These are phyloP conservation scores for Flammula alnicola DNA, from an alignment of 1,284 basidiomycete genomes.

Conservation along the genomic window DNA sequence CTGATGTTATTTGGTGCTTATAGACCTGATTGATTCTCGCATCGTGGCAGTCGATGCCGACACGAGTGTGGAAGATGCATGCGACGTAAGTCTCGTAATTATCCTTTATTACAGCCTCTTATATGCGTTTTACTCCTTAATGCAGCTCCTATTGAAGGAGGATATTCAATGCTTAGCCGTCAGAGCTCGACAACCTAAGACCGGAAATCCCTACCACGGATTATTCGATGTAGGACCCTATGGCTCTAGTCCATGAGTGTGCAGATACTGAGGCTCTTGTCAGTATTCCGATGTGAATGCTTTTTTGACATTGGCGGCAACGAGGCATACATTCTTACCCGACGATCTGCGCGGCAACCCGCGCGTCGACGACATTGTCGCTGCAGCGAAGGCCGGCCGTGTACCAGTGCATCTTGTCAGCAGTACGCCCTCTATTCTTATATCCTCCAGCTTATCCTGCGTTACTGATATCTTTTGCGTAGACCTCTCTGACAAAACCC, in stretches of 20 bases:
- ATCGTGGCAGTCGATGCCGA: slow-evolving; percentile 68
- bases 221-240: slow-evolving; percentile 72
- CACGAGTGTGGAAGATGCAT: slow-evolving; percentile 77
- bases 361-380: slow-evolving; percentile 66
- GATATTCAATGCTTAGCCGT: slow-evolving; percentile 68
- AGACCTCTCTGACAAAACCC: slow-evolving; percentile 87
- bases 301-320: slow-evolving; percentile 79
- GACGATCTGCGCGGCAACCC: slow-evolving; percentile 63
- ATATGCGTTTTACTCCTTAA: slow-evolving; percentile 3
- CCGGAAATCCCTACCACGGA: slow-evolving; percentile 51
- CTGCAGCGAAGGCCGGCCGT: slow-evolving; percentile 70
- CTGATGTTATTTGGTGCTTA: no score
- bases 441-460: not conserved
- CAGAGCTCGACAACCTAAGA: slow-evolving; percentile 40
- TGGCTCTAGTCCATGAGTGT: slow-evolving; percentile 2
- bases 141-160: slow-evolving; percentile 68
- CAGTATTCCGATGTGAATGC: slow-evolving; percentile 84
- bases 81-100: slow-evolving; percentile 56
- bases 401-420: slow-evolving; percentile 76
- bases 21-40: slow-evolving; percentile 71
- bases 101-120: slow-evolving; percentile 6
- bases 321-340: slow-evolving; percentile 64
- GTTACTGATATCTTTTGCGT: slow-evolving; percentile 7
- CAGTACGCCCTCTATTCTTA: slow-evolving; percentile 52
- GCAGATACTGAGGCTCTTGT: slow-evolving; percentile 1